These are phyloP conservation scores for Saraca asoca DNA, from an alignment of 331 rosid species.

Conservation along the genomic window DNA sequence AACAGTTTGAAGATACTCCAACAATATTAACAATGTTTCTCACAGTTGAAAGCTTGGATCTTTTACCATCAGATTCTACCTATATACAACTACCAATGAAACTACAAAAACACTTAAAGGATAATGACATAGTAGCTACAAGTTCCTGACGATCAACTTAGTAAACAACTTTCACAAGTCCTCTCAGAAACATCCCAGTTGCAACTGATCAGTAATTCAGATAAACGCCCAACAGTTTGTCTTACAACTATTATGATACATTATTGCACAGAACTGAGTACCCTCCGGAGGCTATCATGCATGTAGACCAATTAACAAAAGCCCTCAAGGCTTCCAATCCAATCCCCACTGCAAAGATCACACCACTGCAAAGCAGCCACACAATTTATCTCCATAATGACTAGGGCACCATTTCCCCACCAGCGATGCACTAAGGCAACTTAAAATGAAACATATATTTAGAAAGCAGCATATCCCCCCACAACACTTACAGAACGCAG, in stretches of 20 bases:
- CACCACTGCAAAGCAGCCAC: slow-evolving; percentile 15
- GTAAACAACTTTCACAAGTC: not conserved
- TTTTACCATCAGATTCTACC: slow-evolving; percentile 45
- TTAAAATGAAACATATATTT: slow-evolving; percentile 26
- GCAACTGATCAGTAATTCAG: slow-evolving; percentile 24
- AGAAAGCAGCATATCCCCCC: slow-evolving; percentile 19
- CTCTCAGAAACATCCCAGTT: slow-evolving; percentile 16
- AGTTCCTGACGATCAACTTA: slow-evolving; percentile 31
- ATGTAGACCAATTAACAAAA: slow-evolving; percentile 25
- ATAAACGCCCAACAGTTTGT: slow-evolving; percentile 30
- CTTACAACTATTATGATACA: not conserved
- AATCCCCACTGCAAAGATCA: slow-evolving; percentile 23
- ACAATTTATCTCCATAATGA: slow-evolving; percentile 31
- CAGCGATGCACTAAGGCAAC: slow-evolving; percentile 29
- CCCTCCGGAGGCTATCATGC: slow-evolving; percentile 23
- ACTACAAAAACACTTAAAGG: slow-evolving; percentile 38
- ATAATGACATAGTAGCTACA: slow-evolving; percentile 30
- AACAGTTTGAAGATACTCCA: slow-evolving; percentile 8
- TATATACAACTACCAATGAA: slow-evolving; percentile 44
- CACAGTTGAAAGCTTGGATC: slow-evolving; percentile 31
- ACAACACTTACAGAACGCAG: slow-evolving; percentile 28
- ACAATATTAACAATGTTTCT: slow-evolving; percentile 20
- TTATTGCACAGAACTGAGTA: slow-evolving; percentile 17
- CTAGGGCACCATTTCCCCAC: slow-evolving; percentile 21
- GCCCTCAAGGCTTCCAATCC: slow-evolving; percentile 30